phyloP scores from a whole-genome alignment of 441 rosid species.

The Omphalea diandra region DNA sequence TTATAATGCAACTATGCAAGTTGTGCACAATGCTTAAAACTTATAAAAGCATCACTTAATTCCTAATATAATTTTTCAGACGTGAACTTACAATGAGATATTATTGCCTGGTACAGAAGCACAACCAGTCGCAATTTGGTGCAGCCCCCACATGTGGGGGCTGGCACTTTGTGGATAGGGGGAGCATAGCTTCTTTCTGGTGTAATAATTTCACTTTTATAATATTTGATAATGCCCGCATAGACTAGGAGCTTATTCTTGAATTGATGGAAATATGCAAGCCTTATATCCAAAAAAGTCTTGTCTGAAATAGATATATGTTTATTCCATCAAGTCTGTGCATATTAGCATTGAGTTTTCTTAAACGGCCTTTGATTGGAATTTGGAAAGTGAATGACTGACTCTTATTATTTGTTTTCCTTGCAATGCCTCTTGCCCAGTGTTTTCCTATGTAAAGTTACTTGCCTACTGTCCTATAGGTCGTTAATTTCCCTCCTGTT shows the following conservation, averaged over 20 bases:
- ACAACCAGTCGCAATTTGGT: neutral
- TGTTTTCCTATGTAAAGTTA: conserved; percentile 3
- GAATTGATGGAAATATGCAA: neutral
- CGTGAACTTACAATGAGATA: neutral
- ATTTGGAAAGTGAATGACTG: neutral
- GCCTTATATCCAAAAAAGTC: neutral
- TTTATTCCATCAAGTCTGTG: neutral
- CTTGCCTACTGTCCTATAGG: neutral
- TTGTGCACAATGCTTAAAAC: neutral
- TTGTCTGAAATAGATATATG: neutral
- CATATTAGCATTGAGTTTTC: neutral
- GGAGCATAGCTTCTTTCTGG: neutral
- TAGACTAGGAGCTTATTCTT: neutral
- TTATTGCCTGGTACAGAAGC: neutral
- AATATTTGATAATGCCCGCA: neutral
- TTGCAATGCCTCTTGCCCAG: neutral
- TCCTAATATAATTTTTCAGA: neutral
- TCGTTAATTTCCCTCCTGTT: neutral
- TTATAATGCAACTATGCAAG: neutral
- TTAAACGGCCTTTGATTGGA: neutral
- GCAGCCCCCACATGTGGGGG: neutral
- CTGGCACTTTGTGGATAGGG: neutral
- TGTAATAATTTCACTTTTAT: neutral
- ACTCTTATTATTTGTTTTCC: neutral
- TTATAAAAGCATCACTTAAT: neutral